Evolutionary conservation across 192 early-diverging fungal genomes (phyloP), one percentile per base, ranked within the genome.

Genomic region (Backusella tarrabulga): DNA sequence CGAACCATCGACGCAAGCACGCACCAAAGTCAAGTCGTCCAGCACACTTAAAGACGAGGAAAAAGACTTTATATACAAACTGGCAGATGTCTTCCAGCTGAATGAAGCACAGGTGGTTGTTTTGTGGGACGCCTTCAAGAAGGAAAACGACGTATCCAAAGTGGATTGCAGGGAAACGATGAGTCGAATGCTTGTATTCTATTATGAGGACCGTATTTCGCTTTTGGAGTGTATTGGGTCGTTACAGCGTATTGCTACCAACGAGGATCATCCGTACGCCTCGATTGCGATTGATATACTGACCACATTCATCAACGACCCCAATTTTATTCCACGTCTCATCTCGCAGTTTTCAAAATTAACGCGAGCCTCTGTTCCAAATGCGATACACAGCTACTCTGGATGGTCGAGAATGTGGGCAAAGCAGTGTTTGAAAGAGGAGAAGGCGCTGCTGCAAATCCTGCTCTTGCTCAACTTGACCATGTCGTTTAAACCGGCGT

Each of bases 341-440:
- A 74, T 81, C 21, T 54, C 38, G 29, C 80, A 81, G 40, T 46
- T 71, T 11, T 60, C 54, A 9, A 54, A 44, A 23, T 75, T 77
- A 23, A 70, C 74, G 19, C 60, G 73, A 7, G 67, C 76, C 12
- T 42, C 52, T 1, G 81, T 81, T 1, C 79, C 83, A 34, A 76
- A 77, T 1, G 77, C 72, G 34, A 82, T 83, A n/a, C 40, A 70
- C 1, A 35, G 71, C 9, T 75, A 77, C 6, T 4, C 80, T 14
- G 73, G 72, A 0, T 77, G 77, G 32, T 23, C 80, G 15, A 73
- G 72, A 1, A 68, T 80, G 15, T 85, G 82, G 82, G 83, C 85
- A 34, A 77, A 77, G 6, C 86, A 87, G 23, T 76, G 74, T 0
- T 42, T 87, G 32, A 80, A 76, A 21, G 86, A 87, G 50, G 82